These are phyloP conservation scores for Grosmannia huntii DNA, from an alignment of 2,329 filamentous ascomycete genomes.

Conservation along the genomic window DNA sequence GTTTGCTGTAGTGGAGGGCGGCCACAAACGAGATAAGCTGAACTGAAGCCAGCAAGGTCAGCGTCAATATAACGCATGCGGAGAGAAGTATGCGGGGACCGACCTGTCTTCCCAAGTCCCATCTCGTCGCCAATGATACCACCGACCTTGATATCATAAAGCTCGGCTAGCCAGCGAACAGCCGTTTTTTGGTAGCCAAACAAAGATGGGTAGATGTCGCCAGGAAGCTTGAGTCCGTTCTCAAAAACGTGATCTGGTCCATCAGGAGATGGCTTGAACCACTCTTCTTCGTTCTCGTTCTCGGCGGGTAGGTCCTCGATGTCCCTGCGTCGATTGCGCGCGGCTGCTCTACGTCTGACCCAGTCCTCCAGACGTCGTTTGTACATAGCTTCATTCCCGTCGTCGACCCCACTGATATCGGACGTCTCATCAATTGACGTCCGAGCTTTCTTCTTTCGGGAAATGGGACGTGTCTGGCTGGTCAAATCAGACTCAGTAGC, in stretches of 20 bases:
- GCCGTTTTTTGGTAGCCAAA: conserved; percentile 97
- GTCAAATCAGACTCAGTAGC: conserved; percentile 14
- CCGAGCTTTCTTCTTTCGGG: conserved; percentile 21
- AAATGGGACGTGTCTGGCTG: conserved; percentile 8
- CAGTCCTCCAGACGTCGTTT: conserved; percentile 63
- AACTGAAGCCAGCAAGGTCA: conserved; percentile 45
- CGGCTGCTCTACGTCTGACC: conserved; percentile 41
- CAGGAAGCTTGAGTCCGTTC: conserved; percentile 68
- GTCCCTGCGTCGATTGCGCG: conserved; percentile 23
- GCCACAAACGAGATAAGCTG: conserved; percentile 67
- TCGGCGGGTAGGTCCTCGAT: conserved; percentile 20
- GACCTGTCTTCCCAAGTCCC: conserved; percentile 84
- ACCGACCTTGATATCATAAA: conserved; percentile 80
- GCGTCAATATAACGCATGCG: conserved; percentile 26
- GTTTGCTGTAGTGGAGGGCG: conserved; percentile 82
- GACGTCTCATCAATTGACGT: conserved; percentile 23
- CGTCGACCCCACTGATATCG: conserved; percentile 55
- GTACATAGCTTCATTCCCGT: conserved; percentile 78
- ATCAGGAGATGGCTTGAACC: conserved; percentile 77
- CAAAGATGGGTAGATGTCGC: conserved; percentile 81
- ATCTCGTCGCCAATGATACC: conserved; percentile 97
- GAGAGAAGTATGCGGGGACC: neutral
- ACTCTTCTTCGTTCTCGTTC: conserved; percentile 46
- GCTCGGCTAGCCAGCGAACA: conserved; percentile 89
- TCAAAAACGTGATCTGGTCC: conserved; percentile 63